Percentiles rank a stretch among this genome's conserved stretches.
Evolutionary conservation across 768 basidiomycete genomes (phyloP).

Genomic region (Gyrodon lividus): DNA sequence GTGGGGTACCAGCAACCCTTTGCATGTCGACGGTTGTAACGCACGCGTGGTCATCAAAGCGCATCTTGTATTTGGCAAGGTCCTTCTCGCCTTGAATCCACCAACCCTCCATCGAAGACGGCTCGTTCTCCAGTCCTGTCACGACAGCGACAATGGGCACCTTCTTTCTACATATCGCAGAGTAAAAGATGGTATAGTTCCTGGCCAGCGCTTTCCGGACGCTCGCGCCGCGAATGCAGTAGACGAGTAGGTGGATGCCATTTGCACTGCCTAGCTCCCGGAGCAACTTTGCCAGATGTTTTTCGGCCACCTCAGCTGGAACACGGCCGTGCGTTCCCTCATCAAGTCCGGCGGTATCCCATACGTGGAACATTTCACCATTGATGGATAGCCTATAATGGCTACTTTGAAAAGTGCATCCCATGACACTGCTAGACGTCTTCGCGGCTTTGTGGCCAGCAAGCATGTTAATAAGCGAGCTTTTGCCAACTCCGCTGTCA

Average conservation of each 20-base stretch:
- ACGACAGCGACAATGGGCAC: conserved; percentile 33
- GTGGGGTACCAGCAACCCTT: conserved; percentile 13
- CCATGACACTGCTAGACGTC: conserved; percentile 30
- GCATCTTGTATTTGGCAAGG: conserved; percentile 35
- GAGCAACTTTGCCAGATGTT: conserved; percentile 29
- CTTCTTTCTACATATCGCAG: conserved; percentile 30
- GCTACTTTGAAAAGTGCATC: conserved; percentile 37
- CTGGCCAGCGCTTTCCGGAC: conserved; percentile 24
- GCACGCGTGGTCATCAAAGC: conserved; percentile 41
- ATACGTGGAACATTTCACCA: conserved; percentile 21
- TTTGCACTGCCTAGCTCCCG: conserved; percentile 26
- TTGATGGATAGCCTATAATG: conserved; percentile 22
- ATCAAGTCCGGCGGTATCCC: conserved; percentile 35
- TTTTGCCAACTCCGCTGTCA: conserved; percentile 43
- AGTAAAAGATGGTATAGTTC: conserved; percentile 33
- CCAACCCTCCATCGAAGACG: conserved; percentile 36
- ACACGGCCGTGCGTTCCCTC: conserved; percentile 27
- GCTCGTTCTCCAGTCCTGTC: conserved; percentile 34
- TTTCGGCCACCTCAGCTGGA: conserved; percentile 25
- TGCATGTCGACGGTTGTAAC: conserved; percentile 35
- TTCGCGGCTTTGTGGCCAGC: conserved; percentile 27
- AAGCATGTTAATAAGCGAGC: conserved; percentile 44
- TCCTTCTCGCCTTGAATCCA: conserved; percentile 34
- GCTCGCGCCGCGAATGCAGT: conserved; percentile 33
- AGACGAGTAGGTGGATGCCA: conserved; percentile 32